These are phyloP conservation scores for Tulasnella sp. DNA, from an alignment of 768 basidiomycete species.

Conservation along the genomic window DNA sequence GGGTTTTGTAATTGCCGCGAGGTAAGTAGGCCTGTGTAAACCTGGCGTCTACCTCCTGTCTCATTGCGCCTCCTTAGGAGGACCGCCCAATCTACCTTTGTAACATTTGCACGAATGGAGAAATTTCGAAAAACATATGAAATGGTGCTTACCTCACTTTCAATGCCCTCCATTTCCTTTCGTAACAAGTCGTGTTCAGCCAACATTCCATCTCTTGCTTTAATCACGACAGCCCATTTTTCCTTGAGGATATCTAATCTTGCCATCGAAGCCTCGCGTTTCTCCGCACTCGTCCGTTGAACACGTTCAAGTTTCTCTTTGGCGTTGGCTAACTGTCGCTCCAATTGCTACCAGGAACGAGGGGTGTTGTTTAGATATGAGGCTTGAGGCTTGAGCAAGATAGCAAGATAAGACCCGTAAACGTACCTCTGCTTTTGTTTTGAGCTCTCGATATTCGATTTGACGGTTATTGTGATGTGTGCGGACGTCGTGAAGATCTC, in stretches of 20 bases:
- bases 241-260: constrained; percentile 62
- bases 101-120: no score
- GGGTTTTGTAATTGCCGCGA: no score
- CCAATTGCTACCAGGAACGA: constrained; percentile 44
- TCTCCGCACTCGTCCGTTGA: constrained; percentile 67
- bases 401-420: no score
- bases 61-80: no score
- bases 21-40: no score
- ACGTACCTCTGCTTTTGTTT: constrained; percentile 52
- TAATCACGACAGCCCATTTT: constrained; percentile 67
- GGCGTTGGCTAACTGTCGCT: constrained; percentile 68
- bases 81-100: no score
- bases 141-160: constrained; percentile 35
- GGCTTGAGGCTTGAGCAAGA: no score
- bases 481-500: constrained; percentile 53
- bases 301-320: constrained; percentile 70
- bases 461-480: constrained; percentile 58
- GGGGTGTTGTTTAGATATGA: no score
- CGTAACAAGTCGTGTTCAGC: constrained; percentile 64
- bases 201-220: constrained; percentile 59
- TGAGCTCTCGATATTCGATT: constrained; percentile 59
- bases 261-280: constrained; percentile 54
- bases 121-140: not conserved
- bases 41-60: no score
- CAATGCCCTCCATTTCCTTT: constrained; percentile 41